phyloP scores from a whole-genome alignment of 257 asterid genomes.

The Nicotiana knightiana region DNA sequence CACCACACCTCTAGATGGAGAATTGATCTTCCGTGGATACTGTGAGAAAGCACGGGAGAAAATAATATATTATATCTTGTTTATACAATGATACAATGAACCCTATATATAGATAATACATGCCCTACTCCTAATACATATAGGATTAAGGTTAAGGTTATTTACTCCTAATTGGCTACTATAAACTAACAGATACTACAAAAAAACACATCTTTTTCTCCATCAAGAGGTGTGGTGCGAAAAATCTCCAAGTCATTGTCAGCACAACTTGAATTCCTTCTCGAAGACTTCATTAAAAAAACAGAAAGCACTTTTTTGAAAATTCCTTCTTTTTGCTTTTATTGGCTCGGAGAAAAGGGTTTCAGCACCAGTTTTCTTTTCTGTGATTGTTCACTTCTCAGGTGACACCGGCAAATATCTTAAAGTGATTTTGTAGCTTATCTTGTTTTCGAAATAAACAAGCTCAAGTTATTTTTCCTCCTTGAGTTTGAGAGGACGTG shows the following conservation, averaged over 20 bases:
- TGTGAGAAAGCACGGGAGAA: too few relatives aligned
- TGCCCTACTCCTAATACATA: too few relatives aligned
- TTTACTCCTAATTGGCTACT: too few relatives aligned
- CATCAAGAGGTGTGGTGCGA: not conserved
- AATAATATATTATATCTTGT: too few relatives aligned
- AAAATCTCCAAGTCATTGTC: not conserved
- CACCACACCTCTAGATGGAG: not conserved
- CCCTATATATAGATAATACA: too few relatives aligned
- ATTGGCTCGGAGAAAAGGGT: not conserved
- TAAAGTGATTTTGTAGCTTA: not conserved
- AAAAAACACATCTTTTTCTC: not conserved
- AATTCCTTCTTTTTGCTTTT: not conserved
- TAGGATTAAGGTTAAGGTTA: too few relatives aligned
- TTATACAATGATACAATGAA: too few relatives aligned
- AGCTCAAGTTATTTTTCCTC: not conserved
- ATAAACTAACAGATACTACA: too few relatives aligned
- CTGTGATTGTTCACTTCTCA: not conserved
- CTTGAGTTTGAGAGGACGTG: not conserved
- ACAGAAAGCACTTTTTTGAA: too few relatives aligned
- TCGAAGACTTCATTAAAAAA: too few relatives aligned
- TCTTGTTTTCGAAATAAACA: not conserved
- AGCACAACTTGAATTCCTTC: not conserved
- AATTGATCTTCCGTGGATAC: not conserved
- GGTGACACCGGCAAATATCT: not conserved
- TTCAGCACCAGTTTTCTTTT: not conserved